Base-by-base conservation (phyloP, 169 alveolate genomes). In the Toxoplasma gondii region DNA sequence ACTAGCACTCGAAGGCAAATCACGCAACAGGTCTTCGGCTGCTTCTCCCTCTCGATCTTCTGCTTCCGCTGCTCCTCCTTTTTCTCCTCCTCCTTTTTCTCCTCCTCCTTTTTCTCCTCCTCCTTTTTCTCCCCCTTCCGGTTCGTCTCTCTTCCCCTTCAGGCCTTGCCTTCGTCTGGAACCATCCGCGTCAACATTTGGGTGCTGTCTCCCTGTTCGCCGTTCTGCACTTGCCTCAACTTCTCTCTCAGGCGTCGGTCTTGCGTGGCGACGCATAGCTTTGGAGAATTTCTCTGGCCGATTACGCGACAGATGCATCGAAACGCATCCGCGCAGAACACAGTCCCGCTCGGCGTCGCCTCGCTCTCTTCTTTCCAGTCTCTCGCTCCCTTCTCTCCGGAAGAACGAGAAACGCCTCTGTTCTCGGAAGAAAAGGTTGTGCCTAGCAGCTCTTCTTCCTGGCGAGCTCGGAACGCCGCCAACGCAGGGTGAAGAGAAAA, bases 251-350 rank as follows among this genome's bases (percentile, higher is more conserved):
- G 64, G 24, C 29, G 38, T 0, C 31, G n/a, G 41, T 82, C 90
- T 67, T 82, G 90, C 19, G 90, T 82, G 4, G 90, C 90, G 1
- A 82, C 67, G 36, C 90, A 82, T 34, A 82, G 24, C 90, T 82
- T 82, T 29, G 64, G 41, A 4, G 67, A 39, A 24, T 82, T 82
- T 44, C 41, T 82, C 31, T 43, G 53, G 27, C 90, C 90, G 17
- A 82, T 24, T n/a, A 82, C 54, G n/a, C 90, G 53, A 39, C 90
- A 43, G 38, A 82, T 17, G 67, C 90, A 82, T 29, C 67, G 53
- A 16, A 29, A 38, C 10, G 90, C 90, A 39, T 82, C 90, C 24
- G 90, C 69, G 74, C 74, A 64, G 86, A 78, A 78, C 12, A n/a
- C 39, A 1, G 86, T 19, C 10, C 86, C 49, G 2, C 44, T 1